Evolutionary conservation across 2,329 filamentous ascomycete genomes (phyloP), one percentile per base, ranked within the genome.

Genomic region (Penicillium sp.): DNA sequence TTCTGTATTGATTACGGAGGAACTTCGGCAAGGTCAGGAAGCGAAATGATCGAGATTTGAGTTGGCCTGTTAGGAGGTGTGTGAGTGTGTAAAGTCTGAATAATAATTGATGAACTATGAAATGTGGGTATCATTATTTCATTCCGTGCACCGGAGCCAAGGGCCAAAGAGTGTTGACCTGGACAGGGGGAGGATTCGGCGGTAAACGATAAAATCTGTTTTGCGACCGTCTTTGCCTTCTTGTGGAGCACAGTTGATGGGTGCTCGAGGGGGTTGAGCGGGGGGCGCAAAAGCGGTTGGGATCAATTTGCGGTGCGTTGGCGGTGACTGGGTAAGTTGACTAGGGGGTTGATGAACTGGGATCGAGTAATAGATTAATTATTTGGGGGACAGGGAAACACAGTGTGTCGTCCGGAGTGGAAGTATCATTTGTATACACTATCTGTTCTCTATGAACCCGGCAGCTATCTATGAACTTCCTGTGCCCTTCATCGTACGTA

Each of bases 221-320:
- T 51, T 33, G 46, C 46, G 28, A 35, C 46, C 28, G n/a, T 51
- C 46, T n/a, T n/a, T 33, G 22, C 19, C 37, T 53, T n/a, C 6
- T 40, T 62, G 66, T 68, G 66, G 66, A 67, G 59, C 61, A 64
- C 52, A 60, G 54, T 53, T 55, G 57, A 60, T 57, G 40, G 38
- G 45, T 61, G 52, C 49, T 57, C 48, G 49, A 56, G 60, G 42
- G 46, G 56, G 42, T 2, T 4, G 19, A 25, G 40, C 2, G 59
- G 45, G 26, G 45, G 45, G 45, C 45, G 30, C 28, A 51, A 43
- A 55, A 43, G 51, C 19, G 52, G 54, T 54, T 60, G 52, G 52
- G 59, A 58, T 57, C 35, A 51, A n/a, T 57, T 57, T n/a, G 33
- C 54, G 35, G 46, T 51, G 28, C 43, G 33, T 49, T 61, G 46